Evolutionary conservation across 495 filamentous ascomycete species (phyloP), one percentile per base, ranked within the genome.

Genomic region (Polyplosphaeria fusca): DNA sequence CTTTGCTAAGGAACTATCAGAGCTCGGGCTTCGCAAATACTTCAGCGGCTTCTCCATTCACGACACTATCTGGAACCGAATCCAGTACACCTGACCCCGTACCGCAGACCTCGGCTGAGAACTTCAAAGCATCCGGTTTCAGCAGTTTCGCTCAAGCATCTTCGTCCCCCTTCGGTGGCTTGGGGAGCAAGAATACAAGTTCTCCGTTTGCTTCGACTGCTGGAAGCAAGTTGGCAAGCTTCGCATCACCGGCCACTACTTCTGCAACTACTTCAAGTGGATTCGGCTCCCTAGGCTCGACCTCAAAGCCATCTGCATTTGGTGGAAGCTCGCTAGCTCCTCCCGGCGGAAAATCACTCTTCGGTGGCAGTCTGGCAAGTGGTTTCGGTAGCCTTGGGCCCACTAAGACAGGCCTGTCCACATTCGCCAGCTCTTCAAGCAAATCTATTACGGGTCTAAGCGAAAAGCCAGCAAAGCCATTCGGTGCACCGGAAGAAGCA

Each of bases 361-460:
- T 79, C 18, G 72, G 73, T 5, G 38, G 59, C 12, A 58, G 63
- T 7, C 68, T 73, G 20, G 72, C 74, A 74, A 74, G 79, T 49
- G 76, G 77, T 14, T 78, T 81, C 58, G 70, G 79, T 12, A 66
- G 74, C 11, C 73, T 75, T 23, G 70, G 77, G 11, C 74, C 74
- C 14, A 38, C 40, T 18, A 57, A 55, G 12, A 51, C 57, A 26
- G 59, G 61, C 2, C 70, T 89, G 14, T 79, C 76, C 4, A 85
- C 76, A 65, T 94, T 94, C 69, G 87, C 84, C 14, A 82, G 82
- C 28, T 80, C 84, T 24, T 81, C 77, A 44, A 73, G 74, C 26
- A 67, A 80, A 32, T 73, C 69, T 27, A 73, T 82, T 43, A 64
- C 81, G 11, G 80, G 78, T 59, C 72, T 73, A 41, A 79, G 73